Percentiles rank a stretch among this genome's conserved stretches.
These are phyloP conservation scores for Aegilops tauschii DNA, from an alignment of 176 grass and related monocot genomes.

Conservation along the genomic window DNA sequence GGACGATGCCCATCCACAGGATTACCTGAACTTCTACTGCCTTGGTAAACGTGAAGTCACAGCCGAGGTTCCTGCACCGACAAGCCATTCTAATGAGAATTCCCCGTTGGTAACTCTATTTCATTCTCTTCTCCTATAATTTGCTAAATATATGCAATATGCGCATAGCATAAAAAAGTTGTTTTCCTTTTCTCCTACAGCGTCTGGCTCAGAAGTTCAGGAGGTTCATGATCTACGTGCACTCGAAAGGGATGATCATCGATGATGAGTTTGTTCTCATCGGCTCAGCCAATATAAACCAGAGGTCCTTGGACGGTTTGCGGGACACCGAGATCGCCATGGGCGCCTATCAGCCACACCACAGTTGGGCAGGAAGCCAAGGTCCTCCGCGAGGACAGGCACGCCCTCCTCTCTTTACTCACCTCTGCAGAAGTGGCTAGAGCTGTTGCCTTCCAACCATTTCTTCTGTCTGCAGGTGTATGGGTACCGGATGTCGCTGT, in stretches of 20 bases:
- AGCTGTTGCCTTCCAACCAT: background rate
- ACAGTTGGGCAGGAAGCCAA: slow-evolving; percentile 41
- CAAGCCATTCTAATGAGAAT: slow-evolving; percentile 43
- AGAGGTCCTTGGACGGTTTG: slow-evolving; percentile 70
- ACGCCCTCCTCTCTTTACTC: background rate
- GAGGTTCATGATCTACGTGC: slow-evolving; percentile 87
- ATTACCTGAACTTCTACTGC: slow-evolving; percentile 78
- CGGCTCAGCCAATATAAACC: slow-evolving; percentile 78
- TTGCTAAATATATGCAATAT: background rate
- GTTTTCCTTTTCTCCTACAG: slow-evolving; percentile 15
- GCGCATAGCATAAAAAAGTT: background rate
- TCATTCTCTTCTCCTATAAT: background rate
- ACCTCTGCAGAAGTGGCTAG: background rate
- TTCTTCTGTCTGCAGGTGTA: slow-evolving; percentile 56
- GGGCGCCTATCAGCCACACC: slow-evolving; percentile 61
- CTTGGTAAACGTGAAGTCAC: slow-evolving; percentile 56
- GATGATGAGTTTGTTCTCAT: slow-evolving; percentile 67
- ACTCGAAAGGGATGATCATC: slow-evolving; percentile 73
- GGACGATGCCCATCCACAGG: slow-evolving; percentile 51
- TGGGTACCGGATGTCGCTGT: slow-evolving; percentile 82
- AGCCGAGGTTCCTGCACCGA: background rate
- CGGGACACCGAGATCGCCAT: slow-evolving; percentile 74
- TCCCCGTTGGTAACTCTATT: slow-evolving; percentile 27
- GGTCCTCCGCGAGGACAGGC: slow-evolving; percentile 55
- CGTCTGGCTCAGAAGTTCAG: slow-evolving; percentile 47